These are phyloP conservation scores for Forsythia suspensa DNA, from an alignment of 257 asterid genomes.

Conservation along the genomic window DNA sequence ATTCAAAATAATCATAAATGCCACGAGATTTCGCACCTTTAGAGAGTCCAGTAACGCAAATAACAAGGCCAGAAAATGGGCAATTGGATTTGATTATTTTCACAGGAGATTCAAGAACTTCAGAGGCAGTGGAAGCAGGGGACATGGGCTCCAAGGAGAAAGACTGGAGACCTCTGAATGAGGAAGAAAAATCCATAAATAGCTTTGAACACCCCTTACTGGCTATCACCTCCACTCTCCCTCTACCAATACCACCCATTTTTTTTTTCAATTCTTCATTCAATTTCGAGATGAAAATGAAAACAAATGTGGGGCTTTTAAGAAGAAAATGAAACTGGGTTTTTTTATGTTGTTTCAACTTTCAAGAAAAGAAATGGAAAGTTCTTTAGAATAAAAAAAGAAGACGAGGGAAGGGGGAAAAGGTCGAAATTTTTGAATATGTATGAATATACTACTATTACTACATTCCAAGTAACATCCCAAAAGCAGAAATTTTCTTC, in stretches of 20 bases:
- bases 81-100: slow-evolving; percentile 34
- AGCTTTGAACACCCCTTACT: slow-evolving; percentile 87
- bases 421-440: slow-evolving; percentile 18
- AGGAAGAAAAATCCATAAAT: slow-evolving; percentile 66
- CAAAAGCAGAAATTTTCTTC: slow-evolving; percentile 23
- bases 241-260: slow-evolving; percentile 51
- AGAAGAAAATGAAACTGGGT: not conserved
- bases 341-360: not conserved
- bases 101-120: slow-evolving; percentile 42
- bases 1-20: not conserved
- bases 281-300: slow-evolving; percentile 3
- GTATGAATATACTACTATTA: slow-evolving; percentile 18
- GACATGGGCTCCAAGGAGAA: slow-evolving; percentile 56
- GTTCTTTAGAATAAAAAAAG: slow-evolving; percentile 21
- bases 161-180: slow-evolving; percentile 62
- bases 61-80: slow-evolving; percentile 82
- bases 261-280: slow-evolving; percentile 28
- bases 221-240: slow-evolving; percentile 69
- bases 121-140: slow-evolving; percentile 51
- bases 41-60: slow-evolving; percentile 91
- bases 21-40: slow-evolving; percentile 48
- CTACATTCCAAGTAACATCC: slow-evolving; percentile 25
- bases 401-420: slow-evolving; percentile 21
- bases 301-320: not conserved
- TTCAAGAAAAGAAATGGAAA: slow-evolving; percentile 11